Evolutionary conservation across 805 yeast species (phyloP), one percentile per base, ranked within the genome.

Genomic region (Wickerhamiella lipophila): DNA sequence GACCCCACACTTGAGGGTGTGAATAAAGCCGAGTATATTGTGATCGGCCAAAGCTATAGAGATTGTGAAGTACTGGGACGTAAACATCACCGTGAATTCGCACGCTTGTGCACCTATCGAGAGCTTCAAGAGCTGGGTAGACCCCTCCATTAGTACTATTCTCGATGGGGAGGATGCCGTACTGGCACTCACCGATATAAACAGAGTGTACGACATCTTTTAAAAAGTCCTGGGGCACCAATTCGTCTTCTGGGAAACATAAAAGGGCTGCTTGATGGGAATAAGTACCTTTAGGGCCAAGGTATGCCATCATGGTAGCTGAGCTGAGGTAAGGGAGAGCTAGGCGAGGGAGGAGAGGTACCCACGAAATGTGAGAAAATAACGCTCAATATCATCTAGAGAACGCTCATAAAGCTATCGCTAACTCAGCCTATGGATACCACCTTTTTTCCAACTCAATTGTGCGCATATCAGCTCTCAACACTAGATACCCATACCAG

Each of bases 1-100:
- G 98, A 8, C 96, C 94, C 98, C 98, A 89, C 0, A 88, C 98
- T 63, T 89, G 98, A 1, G 98, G 96, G 64, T 89, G 98, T 2
- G 96, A 83, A 66, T 83, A 84, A 16, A 89, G 73, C 27, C 71
- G 74, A 13, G 38, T 32, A 46, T 87, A 73, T 12, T 70, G 61
- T 29, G 69, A 27, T 36, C 52, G 36, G 7, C 42, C 71, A 53
- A 62, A 67, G 3, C 79, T 65, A 52, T 79, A 68, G 34, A 89
- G 68, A 61, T 81, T 81, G 66, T 92, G 97, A 50, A 78, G 81
- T 51, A 89, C 84, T 1, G 81, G 63, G 1, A 89, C 96, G 58
- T 77, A 81, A 55, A 84, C 89, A 56, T 86, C 95, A 0, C 77
- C 89, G 13, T 29, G 40, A 30, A 30, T 18, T 3, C 12, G 6